A percentile compares a stretch with the other conserved stretches of the same genome.
These are phyloP conservation scores for Pelargonium exstipulatum DNA, from an alignment of 441 rosid species.

Conservation along the genomic window DNA sequence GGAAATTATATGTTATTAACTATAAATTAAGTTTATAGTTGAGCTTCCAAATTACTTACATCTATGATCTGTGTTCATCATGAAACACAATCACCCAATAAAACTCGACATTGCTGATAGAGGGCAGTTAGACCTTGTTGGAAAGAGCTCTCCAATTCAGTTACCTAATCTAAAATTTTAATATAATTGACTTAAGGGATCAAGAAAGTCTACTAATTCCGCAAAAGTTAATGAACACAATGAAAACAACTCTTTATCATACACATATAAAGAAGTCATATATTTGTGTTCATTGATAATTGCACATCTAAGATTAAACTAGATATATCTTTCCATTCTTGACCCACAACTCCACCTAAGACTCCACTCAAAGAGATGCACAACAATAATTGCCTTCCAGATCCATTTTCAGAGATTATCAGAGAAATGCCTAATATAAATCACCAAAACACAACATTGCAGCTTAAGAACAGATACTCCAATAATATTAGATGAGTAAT, in stretches of 20 bases:
- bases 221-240: not conserved
- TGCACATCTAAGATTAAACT: not conserved
- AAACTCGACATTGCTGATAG: not conserved
- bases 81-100: not conserved
- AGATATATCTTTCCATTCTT: not conserved
- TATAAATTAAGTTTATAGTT: not conserved
- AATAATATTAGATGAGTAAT: slow-evolving; percentile 20
- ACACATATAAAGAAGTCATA: not conserved
- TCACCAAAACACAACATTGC: slow-evolving; percentile 21
- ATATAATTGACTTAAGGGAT: not conserved
- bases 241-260: slow-evolving; percentile 1
- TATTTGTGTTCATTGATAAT: not conserved
- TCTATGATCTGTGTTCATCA: not conserved
- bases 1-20: not conserved
- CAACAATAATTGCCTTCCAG: not conserved
- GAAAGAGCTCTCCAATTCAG: not conserved
- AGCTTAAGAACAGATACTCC: slow-evolving; percentile 24
- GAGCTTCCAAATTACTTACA: too few species aligned
- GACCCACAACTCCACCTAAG: not conserved
- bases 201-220: not conserved
- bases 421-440: not conserved
- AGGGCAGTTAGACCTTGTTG: not conserved
- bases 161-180: not conserved
- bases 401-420: not conserved
- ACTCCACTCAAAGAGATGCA: not conserved